A percentile compares a stretch with the other conserved stretches of the same genome.
These are phyloP conservation scores for Magnolia kwangsiensis DNA, from an alignment of 164 flowering plant genomes.

Conservation along the genomic window DNA sequence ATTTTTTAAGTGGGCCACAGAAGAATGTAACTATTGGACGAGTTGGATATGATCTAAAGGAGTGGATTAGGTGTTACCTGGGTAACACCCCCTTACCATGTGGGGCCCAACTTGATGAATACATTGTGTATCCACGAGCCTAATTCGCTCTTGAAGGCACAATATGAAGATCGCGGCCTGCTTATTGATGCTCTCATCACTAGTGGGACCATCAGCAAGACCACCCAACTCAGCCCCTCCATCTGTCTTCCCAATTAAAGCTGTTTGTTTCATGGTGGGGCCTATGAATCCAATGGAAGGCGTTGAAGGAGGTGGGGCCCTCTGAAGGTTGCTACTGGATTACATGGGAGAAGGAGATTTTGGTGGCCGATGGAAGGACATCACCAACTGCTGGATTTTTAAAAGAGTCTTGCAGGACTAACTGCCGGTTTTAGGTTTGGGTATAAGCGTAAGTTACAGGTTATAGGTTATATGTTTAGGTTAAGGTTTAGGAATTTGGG, in stretches of 20 bases:
- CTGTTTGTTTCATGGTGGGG: not conserved
- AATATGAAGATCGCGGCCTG: not conserved
- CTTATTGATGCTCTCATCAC: not conserved
- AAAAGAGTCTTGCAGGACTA: too few species aligned
- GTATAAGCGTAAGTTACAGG: too few species aligned
- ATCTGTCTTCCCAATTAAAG: not conserved
- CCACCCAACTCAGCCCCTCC: constrained; percentile 1
- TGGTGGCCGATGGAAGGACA: constrained; percentile 1
- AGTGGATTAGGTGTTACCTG: too few species aligned
- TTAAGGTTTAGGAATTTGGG: too few species aligned
- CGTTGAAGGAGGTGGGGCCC: not conserved
- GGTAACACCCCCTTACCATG: too few species aligned
- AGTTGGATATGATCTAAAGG: too few species aligned
- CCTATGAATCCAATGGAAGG: not conserved
- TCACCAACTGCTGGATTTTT: not conserved
- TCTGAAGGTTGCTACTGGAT: not conserved
- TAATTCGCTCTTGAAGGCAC: constrained; percentile 7
- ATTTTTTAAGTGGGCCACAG: too few species aligned
- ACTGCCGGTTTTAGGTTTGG: too few species aligned
- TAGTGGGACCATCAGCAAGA: not conserved
- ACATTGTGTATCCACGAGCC: not conserved
- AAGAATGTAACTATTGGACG: too few species aligned
- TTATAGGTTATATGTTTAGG: too few species aligned
- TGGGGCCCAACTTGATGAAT: too few species aligned
- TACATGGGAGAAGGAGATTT: not conserved